Percentiles rank a stretch among this genome's conserved stretches.
Evolutionary conservation across 164 flowering plant genomes (phyloP).

Genomic region (Vitis vinifera): ASM3070453v1 NC_081805.1:10824501-10825000

Average conservation of each 20-base stretch:
- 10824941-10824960: too few relatives aligned
- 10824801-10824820: constrained; percentile 59
- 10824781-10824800: constrained; percentile 68
- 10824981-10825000: too few relatives aligned
- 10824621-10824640: constrained; percentile 61
- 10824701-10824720: not conserved
- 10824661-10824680: constrained; percentile 40
- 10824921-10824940: too few relatives aligned
- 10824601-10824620: constrained; percentile 73
- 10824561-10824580: constrained; percentile 69
- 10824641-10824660: constrained; percentile 77
- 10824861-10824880: too few relatives aligned
- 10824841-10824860: not conserved
- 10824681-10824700: not conserved
- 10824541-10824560: constrained; percentile 65
- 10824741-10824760: not conserved
- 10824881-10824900: too few relatives aligned
- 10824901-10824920: too few relatives aligned
- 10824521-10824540: not conserved
- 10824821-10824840: constrained; percentile 61
- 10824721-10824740: not conserved
- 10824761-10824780: constrained; percentile 37
- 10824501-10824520: too few relatives aligned
- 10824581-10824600: constrained; percentile 65
- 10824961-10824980: too few relatives aligned